Conservation (phyloP, 371 early-diverging fungal species). For the Chytridiales sp. region DNA sequence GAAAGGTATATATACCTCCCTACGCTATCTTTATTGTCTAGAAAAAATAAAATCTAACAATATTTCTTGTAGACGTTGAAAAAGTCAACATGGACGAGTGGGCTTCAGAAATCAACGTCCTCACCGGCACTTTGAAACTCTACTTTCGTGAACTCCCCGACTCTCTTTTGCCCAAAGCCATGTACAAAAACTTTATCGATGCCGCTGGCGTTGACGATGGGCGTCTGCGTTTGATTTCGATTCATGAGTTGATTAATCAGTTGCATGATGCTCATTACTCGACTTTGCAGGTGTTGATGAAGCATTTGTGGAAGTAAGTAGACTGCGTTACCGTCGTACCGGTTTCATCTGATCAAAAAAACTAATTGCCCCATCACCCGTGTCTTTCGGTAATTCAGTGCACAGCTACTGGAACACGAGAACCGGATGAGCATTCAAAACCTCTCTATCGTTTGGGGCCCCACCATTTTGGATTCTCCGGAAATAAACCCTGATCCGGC, state of each 20-base stretch:
- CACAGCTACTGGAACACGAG: slow-evolving; percentile 68
- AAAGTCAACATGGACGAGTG: slow-evolving; percentile 62
- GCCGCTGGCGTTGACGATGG: slow-evolving; percentile 70
- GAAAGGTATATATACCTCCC: slow-evolving; percentile 56
- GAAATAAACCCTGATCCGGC: slow-evolving; percentile 27
- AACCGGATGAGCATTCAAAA: slow-evolving; percentile 88
- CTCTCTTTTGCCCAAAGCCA: slow-evolving; percentile 67
- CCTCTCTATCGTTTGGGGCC: slow-evolving; percentile 78
- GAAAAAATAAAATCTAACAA: not conserved
- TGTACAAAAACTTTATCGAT: slow-evolving; percentile 65
- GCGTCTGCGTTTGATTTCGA: slow-evolving; percentile 54
- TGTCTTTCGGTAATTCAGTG: slow-evolving; percentile 42
- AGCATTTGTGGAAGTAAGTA: slow-evolving; percentile 65
- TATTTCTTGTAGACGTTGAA: slow-evolving; percentile 30
- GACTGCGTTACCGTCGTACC: not conserved
- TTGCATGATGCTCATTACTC: slow-evolving; percentile 76
- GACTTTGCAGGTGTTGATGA: slow-evolving; percentile 69
- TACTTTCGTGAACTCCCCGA: slow-evolving; percentile 91
- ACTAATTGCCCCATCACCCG: too few relatives aligned
- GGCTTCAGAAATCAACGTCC: slow-evolving; percentile 71
- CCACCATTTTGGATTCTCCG: slow-evolving; percentile 71
- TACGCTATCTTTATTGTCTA: not conserved
- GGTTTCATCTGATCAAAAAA: not conserved
- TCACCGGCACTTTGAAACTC: slow-evolving; percentile 82
- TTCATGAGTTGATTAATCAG: slow-evolving; percentile 66